phyloP scores from a whole-genome alignment of 495 filamentous ascomycete species.

The Stereocaulon alpinum region DNA sequence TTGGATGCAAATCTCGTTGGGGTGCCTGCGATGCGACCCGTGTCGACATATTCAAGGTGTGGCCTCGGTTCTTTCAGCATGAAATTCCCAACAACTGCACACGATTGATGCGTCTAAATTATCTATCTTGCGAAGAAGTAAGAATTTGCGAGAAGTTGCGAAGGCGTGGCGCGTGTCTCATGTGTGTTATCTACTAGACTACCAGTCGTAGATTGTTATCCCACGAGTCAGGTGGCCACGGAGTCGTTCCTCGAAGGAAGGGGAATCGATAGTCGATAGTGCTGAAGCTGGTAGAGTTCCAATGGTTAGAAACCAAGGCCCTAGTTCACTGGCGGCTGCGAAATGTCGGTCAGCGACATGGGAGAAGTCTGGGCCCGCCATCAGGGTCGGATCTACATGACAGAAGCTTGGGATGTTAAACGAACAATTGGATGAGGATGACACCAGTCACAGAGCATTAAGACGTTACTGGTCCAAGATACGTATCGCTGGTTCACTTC shows the following conservation, averaged over 20 bases:
- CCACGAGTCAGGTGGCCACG: not conserved
- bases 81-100: not conserved
- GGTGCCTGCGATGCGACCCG: conserved; percentile 8
- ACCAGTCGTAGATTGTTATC: no score
- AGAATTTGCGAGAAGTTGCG: not conserved
- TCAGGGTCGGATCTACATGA: not conserved
- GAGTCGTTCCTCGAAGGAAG: not conserved
- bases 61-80: not conserved
- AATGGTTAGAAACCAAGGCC: not conserved
- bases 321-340: not conserved
- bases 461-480: not conserved
- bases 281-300: not conserved
- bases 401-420: not conserved
- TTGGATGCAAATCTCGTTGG: not conserved
- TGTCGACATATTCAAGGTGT: not conserved
- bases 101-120: conserved; percentile 12
- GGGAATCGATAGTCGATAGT: no score
- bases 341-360: not conserved
- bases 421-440: not conserved
- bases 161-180: not conserved
- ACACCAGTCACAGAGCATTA: not conserved
- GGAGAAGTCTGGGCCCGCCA: not conserved
- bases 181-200: conserved; percentile 1
- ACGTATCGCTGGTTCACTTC: not conserved
- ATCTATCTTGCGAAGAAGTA: not conserved